phyloP scores from a whole-genome alignment of 1,284 basidiomycete genomes.

The Malassezia caprae region DNA sequence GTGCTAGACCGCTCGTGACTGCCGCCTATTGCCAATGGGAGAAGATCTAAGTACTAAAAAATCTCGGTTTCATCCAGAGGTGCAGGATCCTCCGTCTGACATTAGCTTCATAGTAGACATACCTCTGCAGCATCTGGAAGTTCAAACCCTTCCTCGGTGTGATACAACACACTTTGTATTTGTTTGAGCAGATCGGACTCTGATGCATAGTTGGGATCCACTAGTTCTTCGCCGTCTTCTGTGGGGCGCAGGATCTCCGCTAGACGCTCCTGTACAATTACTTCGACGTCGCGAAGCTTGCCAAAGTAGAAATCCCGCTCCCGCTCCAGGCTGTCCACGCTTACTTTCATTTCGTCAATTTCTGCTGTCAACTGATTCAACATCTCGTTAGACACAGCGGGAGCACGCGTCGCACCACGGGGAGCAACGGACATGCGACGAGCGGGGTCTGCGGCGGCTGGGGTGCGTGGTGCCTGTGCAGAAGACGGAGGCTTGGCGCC shows the following conservation, averaged over 20 bases:
- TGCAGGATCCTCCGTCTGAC: background rate
- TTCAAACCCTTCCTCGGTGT: conserved; percentile 59
- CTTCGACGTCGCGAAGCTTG: conserved; percentile 76
- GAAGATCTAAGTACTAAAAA: background rate
- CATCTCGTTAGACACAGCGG: conserved; percentile 46
- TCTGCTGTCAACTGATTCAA: conserved; percentile 62
- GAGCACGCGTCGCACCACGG: conserved; percentile 1
- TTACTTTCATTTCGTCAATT: conserved; percentile 68
- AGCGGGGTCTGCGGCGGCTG: background rate
- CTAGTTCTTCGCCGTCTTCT: conserved; percentile 11
- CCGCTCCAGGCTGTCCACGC: conserved; percentile 72
- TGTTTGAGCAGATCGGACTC: conserved; percentile 65
- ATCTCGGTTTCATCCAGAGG: conserved; percentile 15
- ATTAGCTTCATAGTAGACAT: background rate
- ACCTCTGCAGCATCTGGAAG: conserved; percentile 34
- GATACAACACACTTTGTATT: conserved; percentile 88
- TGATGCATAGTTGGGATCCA: conserved; percentile 4
- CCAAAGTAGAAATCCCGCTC: conserved; percentile 97
- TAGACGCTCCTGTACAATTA: conserved; percentile 58
- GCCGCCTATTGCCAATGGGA: background rate
- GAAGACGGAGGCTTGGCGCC: background rate
- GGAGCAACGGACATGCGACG: conserved; percentile 13
- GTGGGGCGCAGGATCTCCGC: conserved; percentile 18
- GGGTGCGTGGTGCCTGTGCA: background rate
- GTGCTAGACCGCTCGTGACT: background rate